These are phyloP conservation scores for Marasmius fiardii DNA, from an alignment of 1,284 basidiomycete genomes.

Conservation along the genomic window DNA sequence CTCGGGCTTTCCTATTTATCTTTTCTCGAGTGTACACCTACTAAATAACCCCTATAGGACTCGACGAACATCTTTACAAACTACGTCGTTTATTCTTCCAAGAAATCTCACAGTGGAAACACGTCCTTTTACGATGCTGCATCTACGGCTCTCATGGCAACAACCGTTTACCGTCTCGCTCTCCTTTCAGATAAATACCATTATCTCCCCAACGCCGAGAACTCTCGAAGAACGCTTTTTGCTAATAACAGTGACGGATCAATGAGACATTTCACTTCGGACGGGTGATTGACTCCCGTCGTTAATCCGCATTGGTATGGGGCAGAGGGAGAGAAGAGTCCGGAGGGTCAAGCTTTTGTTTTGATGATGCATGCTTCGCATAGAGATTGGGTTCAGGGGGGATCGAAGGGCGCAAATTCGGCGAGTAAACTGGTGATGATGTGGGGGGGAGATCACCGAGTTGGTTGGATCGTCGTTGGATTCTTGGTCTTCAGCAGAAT, in stretches of 20 bases:
- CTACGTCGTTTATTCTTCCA: slow-evolving; percentile 55
- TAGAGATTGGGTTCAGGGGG: slow-evolving; percentile 60
- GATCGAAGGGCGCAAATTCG: slow-evolving; percentile 42
- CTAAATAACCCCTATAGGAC: not conserved
- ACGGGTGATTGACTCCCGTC: slow-evolving; percentile 67
- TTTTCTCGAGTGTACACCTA: not conserved
- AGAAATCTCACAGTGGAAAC: slow-evolving; percentile 27
- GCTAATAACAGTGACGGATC: slow-evolving; percentile 16
- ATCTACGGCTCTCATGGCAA: slow-evolving; percentile 73
- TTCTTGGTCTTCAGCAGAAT: too few species aligned
- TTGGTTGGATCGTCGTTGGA: too few species aligned
- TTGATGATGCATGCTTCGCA: slow-evolving; percentile 70
- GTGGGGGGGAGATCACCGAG: too few species aligned
- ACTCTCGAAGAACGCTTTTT: slow-evolving; percentile 47
- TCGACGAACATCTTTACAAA: slow-evolving; percentile 63
- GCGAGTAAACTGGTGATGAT: not conserved
- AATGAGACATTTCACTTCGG: slow-evolving; percentile 42
- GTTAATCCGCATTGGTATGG: slow-evolving; percentile 64
- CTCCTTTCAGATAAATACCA: slow-evolving; percentile 46
- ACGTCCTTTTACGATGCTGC: slow-evolving; percentile 68
- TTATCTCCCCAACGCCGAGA: slow-evolving; percentile 55
- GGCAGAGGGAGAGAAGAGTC: slow-evolving; percentile 43
- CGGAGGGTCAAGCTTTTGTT: slow-evolving; percentile 70
- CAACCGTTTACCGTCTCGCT: slow-evolving; percentile 71
- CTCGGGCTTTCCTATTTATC: slow-evolving; percentile 48